Evolutionary conservation across 495 filamentous ascomycete genomes (phyloP).

Genomic region (Penicillium arizonense): DNA sequence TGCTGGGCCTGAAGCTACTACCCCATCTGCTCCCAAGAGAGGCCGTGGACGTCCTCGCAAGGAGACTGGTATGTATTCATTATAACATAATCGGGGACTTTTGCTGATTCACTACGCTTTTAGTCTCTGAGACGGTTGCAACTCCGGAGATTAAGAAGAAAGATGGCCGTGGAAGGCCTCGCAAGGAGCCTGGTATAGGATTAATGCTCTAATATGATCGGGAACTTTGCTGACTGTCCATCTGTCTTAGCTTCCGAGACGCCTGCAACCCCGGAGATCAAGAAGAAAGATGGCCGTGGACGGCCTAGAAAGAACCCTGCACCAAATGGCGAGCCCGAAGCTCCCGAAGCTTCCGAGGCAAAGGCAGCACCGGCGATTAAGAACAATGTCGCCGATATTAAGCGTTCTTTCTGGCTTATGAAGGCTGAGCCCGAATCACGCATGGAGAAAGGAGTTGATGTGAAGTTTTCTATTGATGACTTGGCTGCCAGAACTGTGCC

Average conservation of each 20-base stretch:
- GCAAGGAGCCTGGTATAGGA: not conserved
- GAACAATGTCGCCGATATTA: conserved; percentile 13
- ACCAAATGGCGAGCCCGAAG: conserved; percentile 10
- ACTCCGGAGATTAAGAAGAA: conserved; percentile 11
- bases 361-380: conserved; percentile 8
- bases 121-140: conserved; percentile 6
- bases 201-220: no score
- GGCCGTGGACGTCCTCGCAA: conserved; percentile 32
- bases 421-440: conserved; percentile 92
- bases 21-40: conserved; percentile 10
- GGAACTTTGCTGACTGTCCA: conserved; percentile 1
- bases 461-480: conserved; percentile 95
- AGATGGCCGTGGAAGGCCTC: conserved; percentile 18
- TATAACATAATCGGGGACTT: not conserved
- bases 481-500: conserved; percentile 65
- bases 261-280: conserved; percentile 2
- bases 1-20: not conserved
- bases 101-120: not conserved
- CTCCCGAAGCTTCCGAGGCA: conserved; percentile 10
- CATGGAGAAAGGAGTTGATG: conserved; percentile 79
- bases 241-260: not conserved
- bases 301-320: conserved; percentile 28
- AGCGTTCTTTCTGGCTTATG: conserved; percentile 78
- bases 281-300: conserved; percentile 19
- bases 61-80: conserved; percentile 18